A percentile compares a stretch with the other conserved stretches of the same genome.
These are phyloP conservation scores for Alternaria viburni DNA, from an alignment of 2,329 filamentous ascomycete genomes.

Conservation along the genomic window DNA sequence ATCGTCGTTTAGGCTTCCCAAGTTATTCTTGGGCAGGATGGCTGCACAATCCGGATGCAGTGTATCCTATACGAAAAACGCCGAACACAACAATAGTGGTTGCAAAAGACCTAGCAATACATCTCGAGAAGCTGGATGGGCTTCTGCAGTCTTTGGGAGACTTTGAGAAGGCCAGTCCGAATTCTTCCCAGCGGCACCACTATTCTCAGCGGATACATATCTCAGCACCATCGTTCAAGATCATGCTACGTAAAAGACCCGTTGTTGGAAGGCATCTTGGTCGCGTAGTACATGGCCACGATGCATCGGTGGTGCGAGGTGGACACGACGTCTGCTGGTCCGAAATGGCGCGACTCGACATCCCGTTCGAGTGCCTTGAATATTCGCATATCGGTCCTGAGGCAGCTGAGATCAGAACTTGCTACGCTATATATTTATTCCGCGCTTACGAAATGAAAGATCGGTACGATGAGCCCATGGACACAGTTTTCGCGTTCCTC, in stretches of 20 bases:
- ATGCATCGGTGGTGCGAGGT: neutral
- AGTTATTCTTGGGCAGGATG: neutral
- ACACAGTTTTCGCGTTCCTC: neutral
- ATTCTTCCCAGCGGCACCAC: neutral
- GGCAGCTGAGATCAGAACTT: neutral
- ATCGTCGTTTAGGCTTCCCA: neutral
- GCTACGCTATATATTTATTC: neutral
- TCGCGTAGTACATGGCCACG: neutral
- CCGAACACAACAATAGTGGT: neutral
- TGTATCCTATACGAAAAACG: neutral
- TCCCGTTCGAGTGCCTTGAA: neutral
- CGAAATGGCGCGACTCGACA: neutral
- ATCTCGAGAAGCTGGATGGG: neutral
- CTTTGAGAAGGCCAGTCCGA: neutral
- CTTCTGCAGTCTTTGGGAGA: neutral
- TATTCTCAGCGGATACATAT: neutral
- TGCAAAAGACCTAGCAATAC: neutral
- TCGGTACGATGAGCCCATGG: neutral
- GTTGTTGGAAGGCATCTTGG: neutral
- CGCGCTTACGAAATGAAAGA: neutral
- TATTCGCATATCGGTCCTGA: neutral
- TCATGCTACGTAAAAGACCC: neutral
- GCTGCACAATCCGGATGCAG: neutral
- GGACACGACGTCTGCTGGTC: neutral
- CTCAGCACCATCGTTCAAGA: neutral